Base-by-base conservation (phyloP, 306 rosid species). In the Boehmeria nivea region DNA sequence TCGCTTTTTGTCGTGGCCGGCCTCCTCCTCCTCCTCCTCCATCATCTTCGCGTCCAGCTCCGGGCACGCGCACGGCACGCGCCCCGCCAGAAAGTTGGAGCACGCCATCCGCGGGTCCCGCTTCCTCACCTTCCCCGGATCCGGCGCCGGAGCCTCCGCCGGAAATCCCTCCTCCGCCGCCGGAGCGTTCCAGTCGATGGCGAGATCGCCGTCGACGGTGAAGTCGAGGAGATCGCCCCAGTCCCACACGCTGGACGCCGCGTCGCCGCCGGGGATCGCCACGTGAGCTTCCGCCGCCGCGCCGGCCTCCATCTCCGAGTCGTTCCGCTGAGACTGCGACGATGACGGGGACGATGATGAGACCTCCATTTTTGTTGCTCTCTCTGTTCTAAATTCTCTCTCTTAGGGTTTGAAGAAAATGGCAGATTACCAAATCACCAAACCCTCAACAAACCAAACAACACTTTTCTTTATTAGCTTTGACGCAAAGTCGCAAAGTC, bases 61-160 rank as follows among this genome's bases (percentile, higher is more conserved):
- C 13, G 99, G 99, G 34, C 99, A 93, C 0, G 99, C 99, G 22
- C 99, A 93, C 0, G 99, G 99, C 23, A 93, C 74, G 54, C 52
- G 78, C 60, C 99, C 99, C 53, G 99, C 89, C 55, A 93, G 61
- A 22, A 66, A 93, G 69, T 93, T 93, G 56, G 96, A 55, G 76
- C 99, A 93, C 6, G 76, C 12, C 70, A 93, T 27, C 28, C 95
- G 75, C 48, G 99, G 95, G 83, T 93, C 99, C 0, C 99, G 95
- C 53, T 93, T 93, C 51, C 99, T 80, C 20, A 81, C 64, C 80
- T 57, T 64, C 2, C 65, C 75, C 1, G 67, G 18, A 46, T 7
- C 45, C 21, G 48, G 52, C 6, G 34, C 63, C 47, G 64, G 61
- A 1, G 47, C 37, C 16, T 61, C 28, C 17, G 55, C 21, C 17